phyloP scores from a whole-genome alignment of 75 land plant species.

The Azolla pinnata region DNA sequence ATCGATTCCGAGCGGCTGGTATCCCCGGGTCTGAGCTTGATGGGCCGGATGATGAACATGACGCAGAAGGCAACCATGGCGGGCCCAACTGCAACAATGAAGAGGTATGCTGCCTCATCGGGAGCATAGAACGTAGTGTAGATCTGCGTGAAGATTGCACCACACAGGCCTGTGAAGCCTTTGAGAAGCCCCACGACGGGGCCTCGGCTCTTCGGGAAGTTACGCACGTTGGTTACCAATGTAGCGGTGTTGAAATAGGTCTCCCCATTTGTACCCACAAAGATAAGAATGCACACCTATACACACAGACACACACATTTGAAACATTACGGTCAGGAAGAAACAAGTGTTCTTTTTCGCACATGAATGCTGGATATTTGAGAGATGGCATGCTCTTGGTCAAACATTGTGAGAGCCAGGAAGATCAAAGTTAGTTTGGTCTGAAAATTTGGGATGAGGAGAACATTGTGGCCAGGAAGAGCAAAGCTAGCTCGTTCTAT shows the following conservation, averaged over 20 bases:
- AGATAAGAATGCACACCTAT: slow-evolving; percentile 77
- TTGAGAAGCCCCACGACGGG: slow-evolving; percentile 89
- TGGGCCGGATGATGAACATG: slow-evolving; percentile 74
- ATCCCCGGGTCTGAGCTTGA: slow-evolving; percentile 49
- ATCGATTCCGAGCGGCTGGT: slow-evolving; percentile 19
- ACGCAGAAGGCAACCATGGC: slow-evolving; percentile 50
- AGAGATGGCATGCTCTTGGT: too few relatives aligned
- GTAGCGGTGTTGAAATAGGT: slow-evolving; percentile 92
- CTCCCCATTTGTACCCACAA: slow-evolving; percentile 84
- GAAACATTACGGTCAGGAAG: too few relatives aligned
- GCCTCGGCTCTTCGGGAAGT: slow-evolving; percentile 80
- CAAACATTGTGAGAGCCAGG: too few relatives aligned
- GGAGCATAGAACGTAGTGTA: slow-evolving; percentile 67
- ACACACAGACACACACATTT: neutral
- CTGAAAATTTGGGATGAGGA: too few relatives aligned
- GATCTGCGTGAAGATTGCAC: slow-evolving; percentile 74
- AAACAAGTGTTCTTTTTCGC: too few relatives aligned
- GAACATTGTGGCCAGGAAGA: too few relatives aligned
- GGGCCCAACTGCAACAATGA: slow-evolving; percentile 91
- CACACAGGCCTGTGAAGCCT: slow-evolving; percentile 86
- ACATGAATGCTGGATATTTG: too few relatives aligned
- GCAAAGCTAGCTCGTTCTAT: too few relatives aligned
- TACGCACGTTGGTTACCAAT: slow-evolving; percentile 79
- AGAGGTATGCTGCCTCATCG: slow-evolving; percentile 64
- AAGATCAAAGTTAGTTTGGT: too few relatives aligned